Conservation (phyloP, 805 yeast genomes). For the Ogataea pignaliae region DNA sequence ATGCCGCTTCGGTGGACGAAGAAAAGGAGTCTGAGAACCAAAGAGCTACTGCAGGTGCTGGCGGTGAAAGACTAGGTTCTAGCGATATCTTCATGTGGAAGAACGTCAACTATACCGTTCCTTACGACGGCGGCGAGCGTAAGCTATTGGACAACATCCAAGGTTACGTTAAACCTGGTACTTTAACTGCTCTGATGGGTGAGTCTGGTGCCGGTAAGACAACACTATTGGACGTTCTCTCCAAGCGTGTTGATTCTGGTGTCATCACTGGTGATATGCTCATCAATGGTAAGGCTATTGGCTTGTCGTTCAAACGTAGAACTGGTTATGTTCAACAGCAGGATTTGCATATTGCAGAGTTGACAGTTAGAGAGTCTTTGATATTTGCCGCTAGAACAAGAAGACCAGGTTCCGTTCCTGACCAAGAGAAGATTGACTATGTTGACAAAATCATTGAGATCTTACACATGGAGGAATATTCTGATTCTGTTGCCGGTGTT, state of each 20-base stretch:
- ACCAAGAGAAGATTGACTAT: slow-evolving; percentile 36
- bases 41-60: too few species aligned
- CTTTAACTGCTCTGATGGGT: slow-evolving; percentile 54
- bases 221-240: slow-evolving; percentile 45
- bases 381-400: slow-evolving; percentile 43
- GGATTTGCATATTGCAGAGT: too few species aligned
- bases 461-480: slow-evolving; percentile 35
- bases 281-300: slow-evolving; percentile 46
- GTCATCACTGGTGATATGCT: slow-evolving; percentile 49
- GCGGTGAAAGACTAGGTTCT: slow-evolving; percentile 16
- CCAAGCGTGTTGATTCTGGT: slow-evolving; percentile 46
- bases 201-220: slow-evolving; percentile 63
- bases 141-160: slow-evolving; percentile 37
- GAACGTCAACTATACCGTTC: slow-evolving; percentile 51
- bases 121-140: slow-evolving; percentile 35
- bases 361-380: slow-evolving; percentile 20
- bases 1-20: too few species aligned
- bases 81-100: slow-evolving; percentile 55
- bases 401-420: slow-evolving; percentile 34
- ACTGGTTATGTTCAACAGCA: slow-evolving; percentile 30
- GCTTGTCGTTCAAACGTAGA: slow-evolving; percentile 42
- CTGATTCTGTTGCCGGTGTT: slow-evolving; percentile 45
- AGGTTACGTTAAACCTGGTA: slow-evolving; percentile 45
- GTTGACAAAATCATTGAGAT: slow-evolving; percentile 36
- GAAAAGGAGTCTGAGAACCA: too few species aligned